A percentile compares a stretch with the other conserved stretches of the same genome.
These are phyloP conservation scores for Diplodia corticola DNA, from an alignment of 2,329 filamentous ascomycete species.

Conservation along the genomic window DNA sequence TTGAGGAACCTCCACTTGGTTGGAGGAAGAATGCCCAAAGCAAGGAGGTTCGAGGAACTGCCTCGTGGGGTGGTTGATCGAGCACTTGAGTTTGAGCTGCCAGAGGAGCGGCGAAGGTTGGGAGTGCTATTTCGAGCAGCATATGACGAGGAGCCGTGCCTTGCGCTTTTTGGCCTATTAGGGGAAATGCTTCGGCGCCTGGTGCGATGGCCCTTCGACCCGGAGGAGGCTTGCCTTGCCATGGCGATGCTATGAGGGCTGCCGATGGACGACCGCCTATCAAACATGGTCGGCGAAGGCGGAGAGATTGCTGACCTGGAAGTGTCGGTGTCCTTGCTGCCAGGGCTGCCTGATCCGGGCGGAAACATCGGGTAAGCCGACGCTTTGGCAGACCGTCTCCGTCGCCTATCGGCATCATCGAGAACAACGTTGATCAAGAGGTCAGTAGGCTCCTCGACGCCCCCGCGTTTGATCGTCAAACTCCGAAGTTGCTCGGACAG, in stretches of 20 bases:
- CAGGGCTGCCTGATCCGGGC: conserved; percentile 64
- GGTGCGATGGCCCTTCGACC: conserved; percentile 36
- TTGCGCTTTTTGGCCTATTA: conserved; percentile 70
- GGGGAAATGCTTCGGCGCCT: conserved; percentile 79
- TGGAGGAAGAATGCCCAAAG: conserved; percentile 70
- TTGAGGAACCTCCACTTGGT: conserved; percentile 95
- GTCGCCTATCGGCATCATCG: conserved; percentile 92
- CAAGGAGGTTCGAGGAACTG: conserved; percentile 76
- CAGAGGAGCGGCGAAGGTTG: conserved; percentile 84
- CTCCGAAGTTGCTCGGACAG: conserved; percentile 89
- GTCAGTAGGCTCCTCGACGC: conserved; percentile 86
- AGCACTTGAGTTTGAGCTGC: conserved; percentile 82
- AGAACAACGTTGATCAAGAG: conserved; percentile 89
- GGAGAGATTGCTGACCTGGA: conserved; percentile 63
- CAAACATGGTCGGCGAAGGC: conserved; percentile 37
- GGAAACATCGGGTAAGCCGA: conserved; percentile 76
- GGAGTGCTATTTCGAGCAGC: conserved; percentile 64
- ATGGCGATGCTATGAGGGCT: conserved; percentile 51
- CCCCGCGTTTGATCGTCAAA: conserved; percentile 82
- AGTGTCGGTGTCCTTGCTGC: conserved; percentile 64
- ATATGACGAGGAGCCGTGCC: conserved; percentile 65
- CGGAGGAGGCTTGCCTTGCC: conserved; percentile 60
- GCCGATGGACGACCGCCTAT: conserved; percentile 49
- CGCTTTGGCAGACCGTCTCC: conserved; percentile 82
- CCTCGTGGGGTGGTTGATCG: conserved; percentile 57